Evolutionary conservation across 1,139 yeast species (phyloP).

Genomic region (Candida smagusa): DNA sequence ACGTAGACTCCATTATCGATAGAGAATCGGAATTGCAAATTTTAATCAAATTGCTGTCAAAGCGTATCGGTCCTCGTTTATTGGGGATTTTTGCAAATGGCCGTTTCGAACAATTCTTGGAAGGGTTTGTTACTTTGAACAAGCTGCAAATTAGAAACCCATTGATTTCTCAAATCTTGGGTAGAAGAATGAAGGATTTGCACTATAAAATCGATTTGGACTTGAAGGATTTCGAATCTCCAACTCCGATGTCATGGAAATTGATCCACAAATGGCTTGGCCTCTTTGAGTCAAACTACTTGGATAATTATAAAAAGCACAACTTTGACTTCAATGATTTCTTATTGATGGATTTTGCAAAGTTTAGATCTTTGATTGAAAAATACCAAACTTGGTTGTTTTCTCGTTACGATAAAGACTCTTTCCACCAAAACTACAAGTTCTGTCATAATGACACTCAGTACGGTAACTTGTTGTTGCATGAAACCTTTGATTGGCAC

Average conservation of each 20-base stretch:
- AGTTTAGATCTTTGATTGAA: conserved; percentile 46
- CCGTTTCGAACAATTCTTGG: conserved; percentile 86
- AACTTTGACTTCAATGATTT: conserved; percentile 36
- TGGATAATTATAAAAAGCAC: conserved; percentile 24
- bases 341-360: conserved; percentile 46
- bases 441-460: conserved; percentile 97
- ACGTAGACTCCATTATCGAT: conserved; percentile 83
- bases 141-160: conserved; percentile 72
- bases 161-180: conserved; percentile 77
- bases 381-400: conserved; percentile 64
- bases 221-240: conserved; percentile 31
- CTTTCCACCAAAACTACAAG: conserved; percentile 49
- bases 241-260: conserved; percentile 64
- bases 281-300: conserved; percentile 45
- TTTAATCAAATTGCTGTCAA: conserved; percentile 67
- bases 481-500: conserved; percentile 31
- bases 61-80: conserved; percentile 83
- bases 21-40: conserved; percentile 75
- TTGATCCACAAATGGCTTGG: conserved; percentile 70
- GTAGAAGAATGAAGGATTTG: conserved; percentile 93
- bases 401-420: conserved; percentile 44
- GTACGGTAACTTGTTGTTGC: conserved; percentile 80
- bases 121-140: conserved; percentile 72
- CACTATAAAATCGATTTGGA: conserved; percentile 77
- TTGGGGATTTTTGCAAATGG: conserved; percentile 91